Evolutionary conservation across 2,329 filamentous ascomycete species (phyloP).

Genomic region (Arthrobotrys entomopaga): DNA sequence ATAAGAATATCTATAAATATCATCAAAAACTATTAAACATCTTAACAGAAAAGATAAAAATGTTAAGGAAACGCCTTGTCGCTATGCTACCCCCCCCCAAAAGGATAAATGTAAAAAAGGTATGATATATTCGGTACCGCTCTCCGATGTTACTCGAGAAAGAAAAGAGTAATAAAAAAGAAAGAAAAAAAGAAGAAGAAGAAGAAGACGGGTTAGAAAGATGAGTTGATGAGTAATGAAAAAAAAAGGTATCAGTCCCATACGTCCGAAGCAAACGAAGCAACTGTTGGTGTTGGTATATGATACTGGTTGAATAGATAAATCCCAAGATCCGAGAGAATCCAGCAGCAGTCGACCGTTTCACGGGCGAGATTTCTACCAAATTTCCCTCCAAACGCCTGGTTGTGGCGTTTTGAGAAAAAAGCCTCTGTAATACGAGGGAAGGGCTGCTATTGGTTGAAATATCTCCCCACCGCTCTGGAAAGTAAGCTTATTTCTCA

Average conservation of each 20-base stretch:
- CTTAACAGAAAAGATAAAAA: not conserved
- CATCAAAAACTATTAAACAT: not conserved
- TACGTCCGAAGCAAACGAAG: no score
- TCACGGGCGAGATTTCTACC: no score
- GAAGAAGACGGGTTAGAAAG: no score
- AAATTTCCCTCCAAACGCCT: not conserved
- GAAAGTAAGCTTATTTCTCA: conserved; percentile 24
- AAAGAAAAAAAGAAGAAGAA: not conserved
- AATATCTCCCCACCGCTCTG: no score
- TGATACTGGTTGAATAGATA: no score
- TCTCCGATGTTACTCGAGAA: not conserved
- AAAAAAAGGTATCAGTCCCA: no score
- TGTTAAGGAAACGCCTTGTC: conserved; percentile 20
- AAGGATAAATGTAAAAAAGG: conserved; percentile 1
- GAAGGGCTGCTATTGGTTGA: no score
- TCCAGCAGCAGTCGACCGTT: no score
- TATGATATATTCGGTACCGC: not conserved
- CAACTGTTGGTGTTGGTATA: no score
- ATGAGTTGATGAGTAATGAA: no score
- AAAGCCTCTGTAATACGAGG: not conserved
- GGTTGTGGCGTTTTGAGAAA: not conserved
- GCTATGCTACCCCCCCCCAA: conserved; percentile 13
- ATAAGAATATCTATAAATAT: no score
- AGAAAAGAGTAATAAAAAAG: not conserved
- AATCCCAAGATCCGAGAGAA: no score